Percentiles rank a stretch among this genome's conserved stretches.
Evolutionary conservation across 768 basidiomycete species (phyloP).

Genomic region (Lactifluus pinguis): DNA sequence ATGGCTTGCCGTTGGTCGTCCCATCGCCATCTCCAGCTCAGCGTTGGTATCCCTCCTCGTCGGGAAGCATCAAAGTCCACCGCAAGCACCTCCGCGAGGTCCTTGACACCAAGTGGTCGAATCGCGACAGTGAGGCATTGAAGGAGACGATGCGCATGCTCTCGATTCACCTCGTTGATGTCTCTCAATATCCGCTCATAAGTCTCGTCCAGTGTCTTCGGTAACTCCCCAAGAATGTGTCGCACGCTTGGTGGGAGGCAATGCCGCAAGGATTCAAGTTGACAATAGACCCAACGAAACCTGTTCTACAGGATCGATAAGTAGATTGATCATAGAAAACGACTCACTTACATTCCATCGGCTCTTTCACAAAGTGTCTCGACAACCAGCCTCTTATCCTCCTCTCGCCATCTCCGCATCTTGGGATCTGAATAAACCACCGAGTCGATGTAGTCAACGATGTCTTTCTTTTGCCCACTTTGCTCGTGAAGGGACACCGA

Average conservation of each 20-base stretch:
- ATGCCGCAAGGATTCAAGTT: neutral
- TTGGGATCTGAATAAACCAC: neutral
- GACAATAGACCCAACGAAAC: neutral
- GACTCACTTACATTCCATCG: neutral
- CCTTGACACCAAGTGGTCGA: neutral
- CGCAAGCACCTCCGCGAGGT: neutral
- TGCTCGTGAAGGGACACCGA: slow-evolving; percentile 1
- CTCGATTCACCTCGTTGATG: neutral
- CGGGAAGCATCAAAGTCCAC: neutral
- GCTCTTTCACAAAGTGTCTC: neutral
- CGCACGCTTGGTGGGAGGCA: neutral
- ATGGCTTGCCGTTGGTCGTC: neutral
- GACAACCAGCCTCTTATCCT: neutral
- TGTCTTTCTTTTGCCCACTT: neutral
- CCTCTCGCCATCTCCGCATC: slow-evolving; percentile 7
- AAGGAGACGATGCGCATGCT: neutral
- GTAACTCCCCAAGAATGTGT: neutral
- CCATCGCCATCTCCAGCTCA: neutral
- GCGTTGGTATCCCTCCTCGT: neutral
- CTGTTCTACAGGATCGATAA: neutral
- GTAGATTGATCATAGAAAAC: neutral
- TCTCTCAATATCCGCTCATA: neutral
- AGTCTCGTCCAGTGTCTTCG: neutral
- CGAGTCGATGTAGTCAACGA: neutral
- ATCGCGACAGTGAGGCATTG: neutral